A percentile compares a stretch with the other conserved stretches of the same genome.
These are phyloP conservation scores for Fusarium drepaniforme DNA, from an alignment of 2,329 filamentous ascomycete species.

Conservation along the genomic window DNA sequence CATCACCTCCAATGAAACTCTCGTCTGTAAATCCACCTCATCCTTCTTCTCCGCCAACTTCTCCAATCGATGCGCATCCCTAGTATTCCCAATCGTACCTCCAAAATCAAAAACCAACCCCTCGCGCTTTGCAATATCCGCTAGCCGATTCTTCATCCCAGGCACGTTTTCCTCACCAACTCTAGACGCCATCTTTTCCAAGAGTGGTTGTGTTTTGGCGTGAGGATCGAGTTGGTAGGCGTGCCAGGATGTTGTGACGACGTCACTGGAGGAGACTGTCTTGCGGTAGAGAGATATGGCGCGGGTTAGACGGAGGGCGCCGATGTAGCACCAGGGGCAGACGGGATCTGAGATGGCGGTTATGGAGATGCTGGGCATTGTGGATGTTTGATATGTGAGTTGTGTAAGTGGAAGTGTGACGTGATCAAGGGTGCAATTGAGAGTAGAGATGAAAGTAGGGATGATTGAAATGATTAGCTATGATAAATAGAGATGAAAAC, in stretches of 20 bases:
- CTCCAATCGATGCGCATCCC: constrained; percentile 68
- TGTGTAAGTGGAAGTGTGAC: background rate
- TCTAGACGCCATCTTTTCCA: constrained; percentile 67
- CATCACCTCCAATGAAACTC: constrained; percentile 74
- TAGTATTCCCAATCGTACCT: constrained; percentile 58
- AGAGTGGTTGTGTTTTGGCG: constrained; percentile 61
- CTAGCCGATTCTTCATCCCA: constrained; percentile 69
- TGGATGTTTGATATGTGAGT: constrained; percentile 9
- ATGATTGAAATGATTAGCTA: background rate
- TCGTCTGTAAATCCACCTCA: constrained; percentile 62
- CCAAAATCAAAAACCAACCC: constrained; percentile 80
- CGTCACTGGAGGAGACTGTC: constrained; percentile 73
- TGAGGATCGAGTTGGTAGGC: constrained; percentile 85
- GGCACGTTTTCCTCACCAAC: constrained; percentile 74
- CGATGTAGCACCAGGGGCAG: constrained; percentile 85
- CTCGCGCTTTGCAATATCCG: constrained; percentile 68
- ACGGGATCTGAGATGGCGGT: constrained; percentile 85
- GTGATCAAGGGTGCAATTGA: background rate
- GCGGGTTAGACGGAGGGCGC: constrained; percentile 79
- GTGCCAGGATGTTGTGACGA: constrained; percentile 79
- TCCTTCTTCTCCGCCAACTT: constrained; percentile 70
- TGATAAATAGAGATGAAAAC: background rate
- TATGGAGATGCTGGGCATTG: constrained; percentile 82
- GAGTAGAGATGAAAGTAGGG: too few species aligned
- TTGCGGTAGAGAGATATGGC: constrained; percentile 77